Base-by-base conservation (phyloP, 495 filamentous ascomycete species). In the Trichoderma erinaceum region DNA sequence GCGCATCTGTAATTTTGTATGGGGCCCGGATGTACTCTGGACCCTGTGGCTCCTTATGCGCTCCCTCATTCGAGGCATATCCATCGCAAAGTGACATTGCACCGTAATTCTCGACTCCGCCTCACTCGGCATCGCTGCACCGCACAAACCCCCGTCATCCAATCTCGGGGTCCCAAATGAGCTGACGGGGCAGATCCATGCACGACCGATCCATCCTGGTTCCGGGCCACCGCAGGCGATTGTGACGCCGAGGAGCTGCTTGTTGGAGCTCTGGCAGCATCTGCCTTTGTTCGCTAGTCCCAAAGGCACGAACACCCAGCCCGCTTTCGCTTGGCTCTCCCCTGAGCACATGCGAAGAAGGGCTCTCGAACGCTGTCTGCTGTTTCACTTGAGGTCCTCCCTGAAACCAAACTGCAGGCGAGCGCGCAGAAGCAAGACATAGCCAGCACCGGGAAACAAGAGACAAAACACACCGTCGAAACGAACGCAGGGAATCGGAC, bases 161-260 rank as follows among this genome's bases (percentile, higher is more conserved):
- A 61, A 61, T 61, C 56, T 61, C 56, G 56, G 56, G 23, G 56
- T 21, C n/a, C 56, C 56, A 61, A 61, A 61, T 61, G 56, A 61
- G 56, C 56, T 61, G 23, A 61, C 56, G 56, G 56, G 56, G 56
- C 56, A 27, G 56, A 61, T 61, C 56, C 56, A 61, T 61, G 56
- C 56, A 32, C n/a, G 25, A 25, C 27, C 56, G 56, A 61, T 61
- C 56, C 56, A 61, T 61, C 56, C 56, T 61, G 15, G 56, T 25
- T 13, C 56, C 56, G 56, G 27, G 56, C 56, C 16, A 56, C 50
- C 50, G 50, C 50, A 56, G n/a, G 50, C 50, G 50, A 56, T 23
- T 56, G 18, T 25, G 50, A 61, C 44, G 44, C n/a, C 44, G 7
- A 6, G 44, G 15, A 61, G 56, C 56, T 61, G 56, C 56, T 61